These are phyloP conservation scores for Neospora caninum DNA, from an alignment of 169 alveolate species.

Conservation along the genomic window DNA sequence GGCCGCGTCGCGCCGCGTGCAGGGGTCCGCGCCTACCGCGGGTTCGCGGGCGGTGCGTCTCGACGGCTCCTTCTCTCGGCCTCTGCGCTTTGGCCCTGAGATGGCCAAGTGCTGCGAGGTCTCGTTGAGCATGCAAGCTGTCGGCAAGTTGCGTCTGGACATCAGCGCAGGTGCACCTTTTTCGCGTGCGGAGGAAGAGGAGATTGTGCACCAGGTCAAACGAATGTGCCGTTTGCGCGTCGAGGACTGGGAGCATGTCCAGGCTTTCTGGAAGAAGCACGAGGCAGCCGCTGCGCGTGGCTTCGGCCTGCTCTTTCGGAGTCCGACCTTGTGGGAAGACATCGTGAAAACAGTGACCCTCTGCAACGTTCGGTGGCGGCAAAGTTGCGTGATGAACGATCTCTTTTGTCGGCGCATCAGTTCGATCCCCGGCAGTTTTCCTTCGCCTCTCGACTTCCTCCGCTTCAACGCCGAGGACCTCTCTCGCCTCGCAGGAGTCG, in stretches of 20 bases:
- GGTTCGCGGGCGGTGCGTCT: background rate
- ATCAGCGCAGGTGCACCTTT: background rate
- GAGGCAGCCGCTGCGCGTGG: slow-evolving; percentile 13
- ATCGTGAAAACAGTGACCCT: slow-evolving; percentile 60
- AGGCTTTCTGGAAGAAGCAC: slow-evolving; percentile 44
- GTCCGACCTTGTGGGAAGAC: slow-evolving; percentile 67
- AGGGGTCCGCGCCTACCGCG: too few relatives aligned
- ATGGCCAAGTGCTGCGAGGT: slow-evolving; percentile 23
- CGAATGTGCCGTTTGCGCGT: slow-evolving; percentile 60
- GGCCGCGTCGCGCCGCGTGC: too few relatives aligned
- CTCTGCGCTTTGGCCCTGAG: slow-evolving; percentile 12
- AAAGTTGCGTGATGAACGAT: slow-evolving; percentile 54
- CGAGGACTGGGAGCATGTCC: background rate
- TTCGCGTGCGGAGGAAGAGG: background rate
- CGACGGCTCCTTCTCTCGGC: slow-evolving; percentile 4
- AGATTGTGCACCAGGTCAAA: background rate
- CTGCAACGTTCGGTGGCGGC: slow-evolving; percentile 64
- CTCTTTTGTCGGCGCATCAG: slow-evolving; percentile 44
- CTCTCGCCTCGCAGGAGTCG: slow-evolving; percentile 27
- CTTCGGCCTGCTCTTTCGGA: slow-evolving; percentile 55
- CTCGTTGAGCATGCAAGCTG: background rate
- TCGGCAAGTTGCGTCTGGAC: background rate
- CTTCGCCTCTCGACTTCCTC: slow-evolving; percentile 48
- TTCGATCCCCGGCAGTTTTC: slow-evolving; percentile 35
- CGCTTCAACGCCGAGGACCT: slow-evolving; percentile 45